Percentiles rank a stretch among this genome's conserved stretches.
phyloP scores from a whole-genome alignment of 768 basidiomycete genomes.

The Hortiboletus campestris region DNA sequence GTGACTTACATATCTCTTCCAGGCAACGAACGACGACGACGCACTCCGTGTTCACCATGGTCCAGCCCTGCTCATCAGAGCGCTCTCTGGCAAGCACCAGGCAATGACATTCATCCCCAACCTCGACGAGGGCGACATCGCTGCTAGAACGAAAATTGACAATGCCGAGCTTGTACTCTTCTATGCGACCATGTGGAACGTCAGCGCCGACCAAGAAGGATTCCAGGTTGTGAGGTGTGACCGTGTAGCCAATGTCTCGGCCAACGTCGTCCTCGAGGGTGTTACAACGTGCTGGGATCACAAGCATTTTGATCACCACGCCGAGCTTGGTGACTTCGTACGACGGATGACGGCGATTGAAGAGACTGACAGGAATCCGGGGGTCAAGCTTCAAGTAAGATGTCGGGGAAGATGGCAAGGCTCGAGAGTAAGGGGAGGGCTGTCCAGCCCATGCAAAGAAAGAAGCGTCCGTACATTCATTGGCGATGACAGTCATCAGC shows the following conservation, averaged over 20 bases:
- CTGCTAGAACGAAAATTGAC: constrained; percentile 1
- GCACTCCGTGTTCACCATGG: constrained; percentile 13
- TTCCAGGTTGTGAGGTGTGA: constrained; percentile 3
- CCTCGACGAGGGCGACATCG: background rate
- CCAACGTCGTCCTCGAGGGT: constrained; percentile 6
- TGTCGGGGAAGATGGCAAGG: constrained; percentile 3
- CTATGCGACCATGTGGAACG: background rate
- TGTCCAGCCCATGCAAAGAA: constrained; percentile 10
- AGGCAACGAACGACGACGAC: constrained; percentile 12
- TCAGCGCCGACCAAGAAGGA: constrained; percentile 6
- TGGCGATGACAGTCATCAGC: constrained; percentile 13
- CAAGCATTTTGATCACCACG: constrained; percentile 6
- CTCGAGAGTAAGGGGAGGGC: constrained; percentile 7
- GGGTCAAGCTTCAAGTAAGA: constrained; percentile 7
- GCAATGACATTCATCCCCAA: constrained; percentile 6
- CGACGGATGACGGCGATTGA: constrained; percentile 4
- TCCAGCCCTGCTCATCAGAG: constrained; percentile 7
- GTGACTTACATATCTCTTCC: background rate
- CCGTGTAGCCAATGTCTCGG: constrained; percentile 6
- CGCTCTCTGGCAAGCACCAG: constrained; percentile 3
- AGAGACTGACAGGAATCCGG: background rate
- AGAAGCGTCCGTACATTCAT: constrained; percentile 10
- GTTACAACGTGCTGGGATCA: constrained; percentile 7
- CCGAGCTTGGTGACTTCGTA: constrained; percentile 12
- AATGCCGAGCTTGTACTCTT: constrained; percentile 7